Base-by-base conservation (phyloP, 495 filamentous ascomycete species). In the Penicillium waksmanii region DNA sequence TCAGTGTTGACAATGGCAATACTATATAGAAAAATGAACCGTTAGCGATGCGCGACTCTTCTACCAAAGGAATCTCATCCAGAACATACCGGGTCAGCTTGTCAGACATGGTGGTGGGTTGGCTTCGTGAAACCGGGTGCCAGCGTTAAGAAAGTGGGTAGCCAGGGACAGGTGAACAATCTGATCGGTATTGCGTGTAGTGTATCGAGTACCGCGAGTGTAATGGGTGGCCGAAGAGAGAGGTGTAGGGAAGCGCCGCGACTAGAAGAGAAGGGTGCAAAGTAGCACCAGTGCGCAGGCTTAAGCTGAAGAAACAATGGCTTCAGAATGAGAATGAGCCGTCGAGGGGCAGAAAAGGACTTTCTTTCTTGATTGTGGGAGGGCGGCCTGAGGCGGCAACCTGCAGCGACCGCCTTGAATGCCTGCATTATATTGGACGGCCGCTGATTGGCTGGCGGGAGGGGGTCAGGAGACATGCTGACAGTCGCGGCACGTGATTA, bases 1-100 rank as follows among this genome's bases (percentile, higher is more conserved):
- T 99, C 95, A 73, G 82, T 87, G 74, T 89, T 96, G 78, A 99
- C 90, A 76, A 98, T 98, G 61, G 95, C 95, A 80, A 98, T 90
- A 86, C 95, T 97, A 69, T 67, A 52, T 9, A 65, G 25, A 55
- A 9, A 55, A 58, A 46, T 43, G 44, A 57, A 67, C 12, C 12
- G 43, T 71, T 61, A 71, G 66, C 6, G 36, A 42, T 2, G 53
- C 36, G 48, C 48, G 23, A 11, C 2, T 27, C 23, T 53, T 12
- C n/a, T 6, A 13, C 9, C 11, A 18, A 17, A 17, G 15, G 2
- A 11, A 3, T 15, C 23, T 15, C 21, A 12, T 17, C 21, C 53
- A 11, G 33, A 52, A 59, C 77, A 61, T 85, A 91, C 91, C 90
- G 86, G 54, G 91, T 95, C 61, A 96, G 81, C 77, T 86, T 95